Evolutionary conservation across 2,329 filamentous ascomycete species (phyloP).

Genomic region (Colletotrichum sp.): DNA sequence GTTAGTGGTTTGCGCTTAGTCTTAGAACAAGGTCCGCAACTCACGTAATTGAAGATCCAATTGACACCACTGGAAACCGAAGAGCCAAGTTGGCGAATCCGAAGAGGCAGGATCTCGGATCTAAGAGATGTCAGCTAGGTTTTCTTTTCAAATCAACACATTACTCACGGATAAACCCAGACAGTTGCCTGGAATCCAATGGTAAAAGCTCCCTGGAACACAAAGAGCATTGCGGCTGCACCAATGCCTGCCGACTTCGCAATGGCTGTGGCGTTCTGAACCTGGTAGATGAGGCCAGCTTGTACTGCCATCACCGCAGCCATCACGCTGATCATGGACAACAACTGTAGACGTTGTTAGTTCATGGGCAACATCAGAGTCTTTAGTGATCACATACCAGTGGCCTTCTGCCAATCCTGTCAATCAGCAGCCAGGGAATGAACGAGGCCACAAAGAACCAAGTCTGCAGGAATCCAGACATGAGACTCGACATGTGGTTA

Average conservation of each 20-base stretch:
- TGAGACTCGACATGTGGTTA: constrained; percentile 49
- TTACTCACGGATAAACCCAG: constrained; percentile 34
- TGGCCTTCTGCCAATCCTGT: constrained; percentile 46
- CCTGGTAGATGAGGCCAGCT: constrained; percentile 43
- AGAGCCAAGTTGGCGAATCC: constrained; percentile 33
- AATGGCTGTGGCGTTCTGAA: constrained; percentile 36
- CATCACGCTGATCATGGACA: constrained; percentile 46
- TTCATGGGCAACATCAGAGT: neutral
- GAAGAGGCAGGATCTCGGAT: constrained; percentile 35
- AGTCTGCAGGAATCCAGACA: constrained; percentile 58
- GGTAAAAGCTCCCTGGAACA: constrained; percentile 44
- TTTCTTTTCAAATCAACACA: accelerated
- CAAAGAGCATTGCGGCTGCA: constrained; percentile 44
- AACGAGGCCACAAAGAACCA: constrained; percentile 45
- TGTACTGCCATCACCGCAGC: constrained; percentile 44
- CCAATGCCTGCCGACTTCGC: constrained; percentile 38
- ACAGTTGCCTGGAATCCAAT: constrained; percentile 41
- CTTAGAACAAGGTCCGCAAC: constrained; percentile 4
- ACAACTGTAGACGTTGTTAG: constrained; percentile 24
- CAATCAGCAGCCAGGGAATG: constrained; percentile 52
- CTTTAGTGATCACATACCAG: neutral
- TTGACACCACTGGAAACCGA: constrained; percentile 36
- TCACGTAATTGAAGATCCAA: constrained; percentile 38
- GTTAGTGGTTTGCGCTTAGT: neutral
- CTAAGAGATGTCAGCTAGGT: constrained; percentile 1